phyloP scores from a whole-genome alignment of 2,329 filamentous ascomycete genomes.

The Pseudogymnoascus sp. region DNA sequence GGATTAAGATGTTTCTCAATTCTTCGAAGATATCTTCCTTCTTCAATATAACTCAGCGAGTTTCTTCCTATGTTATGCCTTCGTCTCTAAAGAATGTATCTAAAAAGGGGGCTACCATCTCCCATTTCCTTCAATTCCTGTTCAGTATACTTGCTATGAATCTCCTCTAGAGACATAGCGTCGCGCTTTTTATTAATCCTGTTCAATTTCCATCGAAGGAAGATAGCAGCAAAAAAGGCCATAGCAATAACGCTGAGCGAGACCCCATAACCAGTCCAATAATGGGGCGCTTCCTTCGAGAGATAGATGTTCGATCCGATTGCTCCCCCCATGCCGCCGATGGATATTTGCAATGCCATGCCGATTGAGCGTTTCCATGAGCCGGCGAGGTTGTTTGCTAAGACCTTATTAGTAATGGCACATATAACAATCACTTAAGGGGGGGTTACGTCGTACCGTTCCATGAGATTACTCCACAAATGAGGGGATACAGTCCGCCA shows the following conservation, averaged over 20 bases:
- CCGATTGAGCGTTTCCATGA: constrained; percentile 26
- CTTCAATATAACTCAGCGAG: not conserved
- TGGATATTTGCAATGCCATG: constrained; percentile 25
- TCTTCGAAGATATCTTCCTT: not conserved
- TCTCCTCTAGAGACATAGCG: constrained; percentile 57
- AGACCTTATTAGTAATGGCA: not conserved
- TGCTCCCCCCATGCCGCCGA: constrained; percentile 30
- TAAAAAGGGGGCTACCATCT: constrained; percentile 30
- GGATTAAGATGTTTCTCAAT: not conserved
- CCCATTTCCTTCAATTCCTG: constrained; percentile 28
- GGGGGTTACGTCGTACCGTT: constrained; percentile 18
- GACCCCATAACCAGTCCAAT: constrained; percentile 33
- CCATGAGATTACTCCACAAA: constrained; percentile 80
- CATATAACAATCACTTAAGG: not conserved
- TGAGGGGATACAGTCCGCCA: constrained; percentile 76
- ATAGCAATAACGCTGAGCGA: constrained; percentile 25
- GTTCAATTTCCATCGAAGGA: constrained; percentile 14
- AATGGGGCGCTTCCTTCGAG: constrained; percentile 29
- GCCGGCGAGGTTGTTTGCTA: constrained; percentile 26
- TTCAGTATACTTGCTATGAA: constrained; percentile 17
- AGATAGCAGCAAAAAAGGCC: constrained; percentile 8
- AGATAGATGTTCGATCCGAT: constrained; percentile 36
- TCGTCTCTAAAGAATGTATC: constrained; percentile 26
- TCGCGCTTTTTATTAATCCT: constrained; percentile 31
- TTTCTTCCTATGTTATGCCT: not conserved